Evolutionary conservation across 257 asterid species (phyloP).

Genomic region (Solanum chilense): DNA sequence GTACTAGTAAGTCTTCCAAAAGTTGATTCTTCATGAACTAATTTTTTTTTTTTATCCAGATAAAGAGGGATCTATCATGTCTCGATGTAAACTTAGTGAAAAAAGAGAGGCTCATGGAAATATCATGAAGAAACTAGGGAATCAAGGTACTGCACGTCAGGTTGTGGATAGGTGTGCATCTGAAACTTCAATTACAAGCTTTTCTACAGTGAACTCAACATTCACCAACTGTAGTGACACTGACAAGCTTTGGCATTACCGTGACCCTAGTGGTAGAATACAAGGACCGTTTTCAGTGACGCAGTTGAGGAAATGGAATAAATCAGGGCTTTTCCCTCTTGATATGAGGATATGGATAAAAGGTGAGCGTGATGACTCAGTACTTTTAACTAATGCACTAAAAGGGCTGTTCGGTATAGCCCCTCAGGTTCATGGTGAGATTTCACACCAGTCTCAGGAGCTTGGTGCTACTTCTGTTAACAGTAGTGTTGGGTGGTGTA

Average conservation of each 20-base stretch:
- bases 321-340: slow-evolving; percentile 71
- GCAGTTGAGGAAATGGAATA: slow-evolving; percentile 77
- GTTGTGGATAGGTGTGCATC: slow-evolving; percentile 29
- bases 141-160: slow-evolving; percentile 22
- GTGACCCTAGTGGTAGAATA: slow-evolving; percentile 81
- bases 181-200: slow-evolving; percentile 31
- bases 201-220: slow-evolving; percentile 20
- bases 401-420: slow-evolving; percentile 41
- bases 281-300: slow-evolving; percentile 94
- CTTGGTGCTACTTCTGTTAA: slow-evolving; percentile 10
- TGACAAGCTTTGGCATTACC: slow-evolving; percentile 88
- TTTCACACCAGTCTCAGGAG: slow-evolving; percentile 23
- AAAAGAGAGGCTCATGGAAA: slow-evolving; percentile 27
- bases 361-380: slow-evolving; percentile 58
- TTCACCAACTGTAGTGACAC: slow-evolving; percentile 40
- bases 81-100: slow-evolving; percentile 17
- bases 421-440: slow-evolving; percentile 22
- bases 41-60: slow-evolving; percentile 30
- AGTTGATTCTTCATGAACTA: background rate
- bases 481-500: background rate
- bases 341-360: slow-evolving; percentile 86
- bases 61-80: slow-evolving; percentile 31
- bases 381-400: slow-evolving; percentile 64
- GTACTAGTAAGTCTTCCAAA: background rate
- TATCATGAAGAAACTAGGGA: slow-evolving; percentile 20